Conservation (phyloP, 345 rosid genomes). For the Eucalyptus sp. region DNA sequence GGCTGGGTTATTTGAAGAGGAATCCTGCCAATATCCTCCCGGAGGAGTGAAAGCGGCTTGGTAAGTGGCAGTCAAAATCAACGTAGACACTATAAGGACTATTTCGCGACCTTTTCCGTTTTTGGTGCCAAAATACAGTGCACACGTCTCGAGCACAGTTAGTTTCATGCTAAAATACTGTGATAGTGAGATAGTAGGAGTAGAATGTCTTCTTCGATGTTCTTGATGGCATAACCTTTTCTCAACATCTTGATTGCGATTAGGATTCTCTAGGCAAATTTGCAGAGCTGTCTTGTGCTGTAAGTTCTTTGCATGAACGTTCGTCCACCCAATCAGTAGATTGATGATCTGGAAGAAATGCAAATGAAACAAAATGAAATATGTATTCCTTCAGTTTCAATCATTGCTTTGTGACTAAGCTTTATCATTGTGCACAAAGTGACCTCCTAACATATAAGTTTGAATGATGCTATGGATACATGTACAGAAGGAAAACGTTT, state of each 20-base stretch:
- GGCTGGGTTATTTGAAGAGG: too few relatives aligned
- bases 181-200: background rate
- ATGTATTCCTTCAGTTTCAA: background rate
- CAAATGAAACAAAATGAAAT: background rate
- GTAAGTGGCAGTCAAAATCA: too few relatives aligned
- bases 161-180: background rate
- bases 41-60: too few relatives aligned
- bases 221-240: rapidly evolving
- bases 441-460: background rate
- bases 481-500: background rate
- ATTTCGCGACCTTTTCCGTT: rapidly evolving
- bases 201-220: background rate
- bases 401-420: background rate
- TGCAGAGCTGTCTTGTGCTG: background rate
- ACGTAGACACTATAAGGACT: too few relatives aligned
- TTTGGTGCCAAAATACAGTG: background rate
- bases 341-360: background rate
- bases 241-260: rapidly evolving
- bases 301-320: background rate
- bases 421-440: background rate
- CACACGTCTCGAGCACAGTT: rapidly evolving
- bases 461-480: background rate
- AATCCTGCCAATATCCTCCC: too few relatives aligned
- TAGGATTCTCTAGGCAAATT: background rate
- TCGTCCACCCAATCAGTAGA: background rate